A percentile compares a stretch with the other conserved stretches of the same genome.
Evolutionary conservation across 2,329 filamentous ascomycete species (phyloP).

Genomic region (Cyphellophora europaea): DNA sequence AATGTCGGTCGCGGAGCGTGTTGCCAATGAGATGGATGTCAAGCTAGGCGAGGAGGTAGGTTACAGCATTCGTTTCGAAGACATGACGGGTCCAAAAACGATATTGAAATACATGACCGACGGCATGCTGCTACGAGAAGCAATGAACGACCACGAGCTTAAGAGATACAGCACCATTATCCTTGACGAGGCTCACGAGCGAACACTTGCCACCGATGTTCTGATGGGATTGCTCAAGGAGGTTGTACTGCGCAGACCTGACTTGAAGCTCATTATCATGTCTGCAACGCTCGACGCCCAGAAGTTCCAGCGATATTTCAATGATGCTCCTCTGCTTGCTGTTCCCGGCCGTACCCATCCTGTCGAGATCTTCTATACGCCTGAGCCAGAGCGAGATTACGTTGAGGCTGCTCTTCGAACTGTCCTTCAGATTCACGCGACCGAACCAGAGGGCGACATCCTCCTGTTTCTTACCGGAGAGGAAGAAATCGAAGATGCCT

Average conservation of each 20-base stretch:
- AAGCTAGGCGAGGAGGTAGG: constrained; percentile 87
- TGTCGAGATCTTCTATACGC: constrained; percentile 97
- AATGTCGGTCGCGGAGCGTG: constrained; percentile 97
- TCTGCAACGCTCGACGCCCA: constrained; percentile 94
- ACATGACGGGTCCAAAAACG: constrained; percentile 79
- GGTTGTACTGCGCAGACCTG: constrained; percentile 67
- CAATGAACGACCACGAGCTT: constrained; percentile 90
- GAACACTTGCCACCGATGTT: constrained; percentile 93
- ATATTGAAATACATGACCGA: constrained; percentile 99
- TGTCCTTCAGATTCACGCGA: constrained; percentile 91
- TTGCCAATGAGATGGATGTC: constrained; percentile 93
- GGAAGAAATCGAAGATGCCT: constrained; percentile 96
- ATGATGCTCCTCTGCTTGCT: constrained; percentile 82
- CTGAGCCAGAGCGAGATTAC: constrained; percentile 91
- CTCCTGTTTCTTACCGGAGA: constrained; percentile 93
- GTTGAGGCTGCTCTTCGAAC: constrained; percentile 91
- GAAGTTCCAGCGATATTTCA: constrained; percentile 97
- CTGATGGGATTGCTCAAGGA: constrained; percentile 95
- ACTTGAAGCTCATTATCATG: constrained; percentile 98
- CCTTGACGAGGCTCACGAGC: constrained; percentile 95
- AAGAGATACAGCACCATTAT: constrained; percentile 95
- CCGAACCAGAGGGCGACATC: constrained; percentile 85
- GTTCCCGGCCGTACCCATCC: constrained; percentile 93
- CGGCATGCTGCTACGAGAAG: constrained; percentile 93
- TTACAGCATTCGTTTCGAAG: constrained; percentile 98